phyloP scores from a whole-genome alignment of 805 yeast genomes.

The Alloascoidea africana region DNA sequence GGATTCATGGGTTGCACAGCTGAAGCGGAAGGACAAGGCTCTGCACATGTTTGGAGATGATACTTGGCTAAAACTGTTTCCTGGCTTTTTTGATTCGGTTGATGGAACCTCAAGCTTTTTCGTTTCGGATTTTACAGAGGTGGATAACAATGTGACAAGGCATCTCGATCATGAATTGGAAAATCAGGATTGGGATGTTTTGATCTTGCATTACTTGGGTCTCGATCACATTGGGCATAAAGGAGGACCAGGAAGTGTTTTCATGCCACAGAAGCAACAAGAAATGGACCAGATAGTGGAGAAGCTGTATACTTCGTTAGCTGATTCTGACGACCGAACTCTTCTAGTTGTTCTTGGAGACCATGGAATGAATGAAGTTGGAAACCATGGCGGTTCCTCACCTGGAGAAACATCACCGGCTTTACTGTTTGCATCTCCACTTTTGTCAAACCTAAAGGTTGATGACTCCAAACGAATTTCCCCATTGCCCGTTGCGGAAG shows the following conservation, averaged over 20 bases:
- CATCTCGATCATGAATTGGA: constrained; percentile 53
- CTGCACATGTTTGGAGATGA: constrained; percentile 93
- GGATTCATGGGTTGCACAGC: constrained; percentile 81
- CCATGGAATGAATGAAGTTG: constrained; percentile 93
- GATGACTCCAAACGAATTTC: neutral
- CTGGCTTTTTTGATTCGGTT: constrained; percentile 39
- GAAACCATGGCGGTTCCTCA: constrained; percentile 95
- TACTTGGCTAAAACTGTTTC: constrained; percentile 90
- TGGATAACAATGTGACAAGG: constrained; percentile 84
- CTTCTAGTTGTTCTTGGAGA: constrained; percentile 75
- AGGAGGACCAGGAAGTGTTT: constrained; percentile 74
- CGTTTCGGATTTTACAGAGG: constrained; percentile 90
- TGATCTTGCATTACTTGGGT: constrained; percentile 84
- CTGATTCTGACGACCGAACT: constrained; percentile 29
- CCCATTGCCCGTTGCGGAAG: constrained; percentile 18
- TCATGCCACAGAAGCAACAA: constrained; percentile 67
- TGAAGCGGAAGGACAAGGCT: constrained; percentile 23
- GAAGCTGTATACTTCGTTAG: constrained; percentile 29
- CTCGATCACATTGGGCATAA: constrained; percentile 96
- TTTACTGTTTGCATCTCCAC: constrained; percentile 50
- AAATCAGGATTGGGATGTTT: constrained; percentile 54
- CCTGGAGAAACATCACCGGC: constrained; percentile 87
- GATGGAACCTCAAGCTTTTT: constrained; percentile 93
- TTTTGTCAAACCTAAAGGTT: constrained; percentile 21
- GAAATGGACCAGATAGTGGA: constrained; percentile 73